Evolutionary conservation across 148 eudicot genomes (phyloP), one percentile per base, ranked within the genome.

Genomic region (Rhododendron molle): DNA sequence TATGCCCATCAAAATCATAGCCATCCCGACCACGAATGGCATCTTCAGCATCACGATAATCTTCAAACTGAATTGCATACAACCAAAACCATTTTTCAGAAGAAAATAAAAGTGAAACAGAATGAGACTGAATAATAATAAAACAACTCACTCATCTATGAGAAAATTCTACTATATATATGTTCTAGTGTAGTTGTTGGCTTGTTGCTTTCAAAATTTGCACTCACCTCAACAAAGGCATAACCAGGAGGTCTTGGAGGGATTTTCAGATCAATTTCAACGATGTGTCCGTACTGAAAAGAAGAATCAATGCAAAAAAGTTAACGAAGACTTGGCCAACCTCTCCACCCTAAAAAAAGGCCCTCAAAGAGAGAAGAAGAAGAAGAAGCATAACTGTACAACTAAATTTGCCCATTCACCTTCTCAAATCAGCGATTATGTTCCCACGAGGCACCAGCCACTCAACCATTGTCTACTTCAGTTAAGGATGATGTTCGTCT

Each of bases 201-300:
- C 43, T 23, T 16, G 13, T 44, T 28, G 56, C 49, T 7, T 43
- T 30, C n/a, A 74, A 76, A 56, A 83, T 4, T 43, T 47, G 54
- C 71, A 44, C 91, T 88, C 86, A 95, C 99, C 99, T 95, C 98
- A 74, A 96, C 98, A 91, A 96, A 96, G 10, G 98, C 98, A 91
- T 93, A 95, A 83, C 95, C 95, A 73, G 99, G 97, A 40, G 98
- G 97, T 72, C 98, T 91, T 32, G 95, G 94, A 77, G 97, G 97
- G 71, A 93, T 87, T 90, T 94, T 95, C 92, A 96, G 87, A 76
- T 96, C 99, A 83, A 96, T 92, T 1, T 93, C 96, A 84, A 94
- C 88, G 52, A 96, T 93, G 67, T 85, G 97, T 32, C 99, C 99
- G 89, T 95, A 96, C 99, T 96, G 97, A 92, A 91, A 40, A n/a